Conservation (phyloP, 768 basidiomycete species). For the Tulasnella sp. region DNA sequence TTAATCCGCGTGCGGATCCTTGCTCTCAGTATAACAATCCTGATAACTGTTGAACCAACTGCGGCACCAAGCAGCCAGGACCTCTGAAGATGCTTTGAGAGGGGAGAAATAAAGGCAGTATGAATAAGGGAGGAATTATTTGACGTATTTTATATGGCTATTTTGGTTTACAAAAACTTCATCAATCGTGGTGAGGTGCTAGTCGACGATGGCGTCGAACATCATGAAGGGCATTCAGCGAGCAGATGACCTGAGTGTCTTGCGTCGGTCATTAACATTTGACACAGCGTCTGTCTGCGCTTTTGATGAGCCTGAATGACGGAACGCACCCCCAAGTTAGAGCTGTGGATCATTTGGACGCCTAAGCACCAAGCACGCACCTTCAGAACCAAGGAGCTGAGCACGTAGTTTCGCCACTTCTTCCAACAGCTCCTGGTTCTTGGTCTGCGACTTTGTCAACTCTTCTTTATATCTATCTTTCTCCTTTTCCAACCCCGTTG, state of each 20-base stretch:
- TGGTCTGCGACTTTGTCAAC: background rate
- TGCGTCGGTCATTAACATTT: background rate
- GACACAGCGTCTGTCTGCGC: background rate
- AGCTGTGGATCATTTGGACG: background rate
- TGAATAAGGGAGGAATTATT: no score
- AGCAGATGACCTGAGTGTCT: background rate
- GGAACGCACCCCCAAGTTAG: background rate
- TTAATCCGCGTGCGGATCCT: no score
- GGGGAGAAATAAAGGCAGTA: no score
- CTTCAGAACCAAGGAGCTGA: background rate
- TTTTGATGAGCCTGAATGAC: background rate
- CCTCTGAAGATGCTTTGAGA: no score
- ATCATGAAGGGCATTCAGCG: background rate
- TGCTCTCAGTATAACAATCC: no score
- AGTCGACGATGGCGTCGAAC: no score
- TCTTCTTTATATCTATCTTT: background rate
- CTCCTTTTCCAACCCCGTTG: background rate
- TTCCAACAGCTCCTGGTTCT: background rate
- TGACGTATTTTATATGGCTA: no score
- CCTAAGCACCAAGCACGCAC: background rate
- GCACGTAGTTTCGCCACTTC: background rate
- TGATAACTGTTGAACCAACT: no score
- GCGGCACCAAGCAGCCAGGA: no score
- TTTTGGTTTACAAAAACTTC: no score
- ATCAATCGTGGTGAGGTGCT: no score